phyloP scores from a whole-genome alignment of 2,329 filamentous ascomycete genomes.

The Fusarium robinianum region DNA sequence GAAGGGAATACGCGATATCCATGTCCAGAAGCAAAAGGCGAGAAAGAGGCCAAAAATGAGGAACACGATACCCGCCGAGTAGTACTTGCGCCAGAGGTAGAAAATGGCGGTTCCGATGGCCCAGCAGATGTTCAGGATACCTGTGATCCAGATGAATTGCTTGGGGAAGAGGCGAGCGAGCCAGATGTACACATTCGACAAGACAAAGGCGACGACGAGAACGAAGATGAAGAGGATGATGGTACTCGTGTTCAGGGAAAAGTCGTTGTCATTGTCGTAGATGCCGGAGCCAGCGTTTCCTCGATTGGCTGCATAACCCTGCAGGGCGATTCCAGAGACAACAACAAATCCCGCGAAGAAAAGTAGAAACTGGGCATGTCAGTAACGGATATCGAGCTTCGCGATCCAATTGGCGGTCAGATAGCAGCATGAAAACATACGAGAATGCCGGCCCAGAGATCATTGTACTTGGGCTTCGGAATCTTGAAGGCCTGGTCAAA shows the following conservation, averaged over 20 bases:
- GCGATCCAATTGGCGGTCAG: not conserved
- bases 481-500: slow-evolving; percentile 86
- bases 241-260: slow-evolving; percentile 77
- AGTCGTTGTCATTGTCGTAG: slow-evolving; percentile 69
- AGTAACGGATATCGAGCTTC: slow-evolving; percentile 3
- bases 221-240: slow-evolving; percentile 83
- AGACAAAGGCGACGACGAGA: slow-evolving; percentile 70
- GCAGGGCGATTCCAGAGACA: slow-evolving; percentile 75
- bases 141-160: slow-evolving; percentile 90
- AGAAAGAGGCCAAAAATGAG: slow-evolving; percentile 76
- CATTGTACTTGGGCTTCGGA: slow-evolving; percentile 84
- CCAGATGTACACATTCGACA: slow-evolving; percentile 79
- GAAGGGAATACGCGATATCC: slow-evolving; percentile 90
- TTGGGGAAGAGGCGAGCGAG: slow-evolving; percentile 79
- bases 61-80: slow-evolving; percentile 85
- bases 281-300: slow-evolving; percentile 72
- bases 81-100: slow-evolving; percentile 78
- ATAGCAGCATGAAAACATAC: slow-evolving; percentile 57
- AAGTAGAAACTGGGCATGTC: slow-evolving; percentile 62
- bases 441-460: slow-evolving; percentile 84
- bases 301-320: slow-evolving; percentile 71
- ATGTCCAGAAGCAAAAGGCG: slow-evolving; percentile 81
- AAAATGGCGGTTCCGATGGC: slow-evolving; percentile 86
- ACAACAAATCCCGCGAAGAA: slow-evolving; percentile 75
- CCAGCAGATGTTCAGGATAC: slow-evolving; percentile 83